Evolutionary conservation across 306 rosid genomes (phyloP).

Genomic region (Morella rubra): DNA sequence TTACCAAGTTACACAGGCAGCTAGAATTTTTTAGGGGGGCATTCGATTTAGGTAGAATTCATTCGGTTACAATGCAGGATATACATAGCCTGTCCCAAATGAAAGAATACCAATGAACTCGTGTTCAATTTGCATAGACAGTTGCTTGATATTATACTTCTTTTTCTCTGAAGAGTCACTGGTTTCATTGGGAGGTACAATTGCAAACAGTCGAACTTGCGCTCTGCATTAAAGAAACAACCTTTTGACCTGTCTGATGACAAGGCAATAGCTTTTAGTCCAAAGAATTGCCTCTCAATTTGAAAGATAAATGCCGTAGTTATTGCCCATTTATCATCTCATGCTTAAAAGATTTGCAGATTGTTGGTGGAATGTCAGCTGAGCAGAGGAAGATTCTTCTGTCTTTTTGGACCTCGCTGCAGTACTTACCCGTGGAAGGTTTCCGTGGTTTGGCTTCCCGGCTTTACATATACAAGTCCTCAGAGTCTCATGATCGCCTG

Average conservation of each 20-base stretch:
- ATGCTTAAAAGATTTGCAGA: conserved; percentile 40
- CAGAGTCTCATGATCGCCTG: conserved; percentile 48
- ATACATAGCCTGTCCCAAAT: neutral
- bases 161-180: neutral
- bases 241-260: neutral
- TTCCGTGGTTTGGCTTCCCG: conserved; percentile 70
- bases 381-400: conserved; percentile 77
- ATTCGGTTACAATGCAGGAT: no score
- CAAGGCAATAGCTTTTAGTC: neutral
- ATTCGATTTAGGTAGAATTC: no score
- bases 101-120: neutral
- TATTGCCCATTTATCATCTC: conserved; percentile 1
- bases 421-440: conserved; percentile 90
- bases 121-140: neutral
- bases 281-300: no score
- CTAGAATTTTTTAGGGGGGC: no score
- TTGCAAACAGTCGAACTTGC: neutral
- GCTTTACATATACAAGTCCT: conserved; percentile 57
- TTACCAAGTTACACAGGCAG: no score
- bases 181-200: neutral
- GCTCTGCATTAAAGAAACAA: neutral
- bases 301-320: neutral
- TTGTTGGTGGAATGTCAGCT: conserved; percentile 66
- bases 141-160: neutral
- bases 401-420: conserved; percentile 88